phyloP scores from a whole-genome alignment of 2,329 filamentous ascomycete genomes.

The Lasiodiplodia sp. region DNA sequence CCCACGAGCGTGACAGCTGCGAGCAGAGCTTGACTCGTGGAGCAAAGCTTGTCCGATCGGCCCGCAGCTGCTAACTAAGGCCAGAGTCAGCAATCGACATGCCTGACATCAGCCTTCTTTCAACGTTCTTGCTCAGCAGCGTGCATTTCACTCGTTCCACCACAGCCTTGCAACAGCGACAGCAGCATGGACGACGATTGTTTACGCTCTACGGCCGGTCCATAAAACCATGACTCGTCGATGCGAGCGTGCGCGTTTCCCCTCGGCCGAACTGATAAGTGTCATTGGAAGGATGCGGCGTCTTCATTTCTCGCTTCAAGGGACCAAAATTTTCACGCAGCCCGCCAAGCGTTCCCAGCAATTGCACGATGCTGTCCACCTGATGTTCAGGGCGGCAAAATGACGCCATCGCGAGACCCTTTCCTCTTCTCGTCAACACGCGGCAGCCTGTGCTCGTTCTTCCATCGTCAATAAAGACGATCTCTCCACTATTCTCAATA shows the following conservation, averaged over 20 bases:
- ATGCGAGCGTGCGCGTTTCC: background rate
- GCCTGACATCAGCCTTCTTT: slow-evolving; percentile 6
- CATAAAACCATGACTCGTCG: slow-evolving; percentile 17
- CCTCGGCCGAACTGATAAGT: slow-evolving; percentile 1
- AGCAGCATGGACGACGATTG: background rate
- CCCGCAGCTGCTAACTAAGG: background rate
- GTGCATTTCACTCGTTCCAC: background rate
- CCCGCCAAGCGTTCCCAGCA: background rate
- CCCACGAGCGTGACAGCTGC: background rate
- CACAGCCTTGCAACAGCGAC: background rate
- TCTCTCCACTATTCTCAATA: background rate
- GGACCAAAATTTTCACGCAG: background rate
- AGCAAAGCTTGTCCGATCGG: slow-evolving; percentile 13
- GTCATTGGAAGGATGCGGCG: background rate
- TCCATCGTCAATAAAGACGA: background rate
- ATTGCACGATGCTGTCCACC: background rate
- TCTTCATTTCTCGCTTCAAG: background rate
- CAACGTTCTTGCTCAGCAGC: background rate
- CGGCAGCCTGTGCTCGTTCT: slow-evolving; percentile 1
- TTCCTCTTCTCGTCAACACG: slow-evolving; percentile 1
- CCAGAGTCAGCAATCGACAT: background rate
- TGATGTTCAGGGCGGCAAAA: slow-evolving; percentile 7
- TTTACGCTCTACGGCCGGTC: background rate
- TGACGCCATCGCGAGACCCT: slow-evolving; percentile 1
- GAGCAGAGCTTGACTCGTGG: slow-evolving; percentile 10